A percentile compares a stretch with the other conserved stretches of the same genome.
Evolutionary conservation across 1,284 basidiomycete species (phyloP).

Genomic region (Apiotrichum brassicae): DNA sequence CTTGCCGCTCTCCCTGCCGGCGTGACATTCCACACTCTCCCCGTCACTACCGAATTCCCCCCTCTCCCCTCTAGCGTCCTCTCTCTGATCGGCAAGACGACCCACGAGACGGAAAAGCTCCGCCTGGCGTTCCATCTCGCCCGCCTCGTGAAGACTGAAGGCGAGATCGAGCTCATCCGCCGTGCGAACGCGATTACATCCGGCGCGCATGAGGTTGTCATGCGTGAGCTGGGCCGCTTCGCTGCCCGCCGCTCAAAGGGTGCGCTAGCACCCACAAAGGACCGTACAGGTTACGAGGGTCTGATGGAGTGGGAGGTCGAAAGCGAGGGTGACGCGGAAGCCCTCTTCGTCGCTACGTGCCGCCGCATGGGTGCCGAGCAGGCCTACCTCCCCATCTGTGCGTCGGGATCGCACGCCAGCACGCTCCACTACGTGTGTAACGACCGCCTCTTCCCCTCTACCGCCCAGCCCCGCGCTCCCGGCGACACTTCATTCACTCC

Average conservation of each 20-base stretch:
- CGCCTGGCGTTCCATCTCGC: constrained; percentile 67
- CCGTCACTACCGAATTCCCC: constrained; percentile 55
- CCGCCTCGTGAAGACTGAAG: constrained; percentile 65
- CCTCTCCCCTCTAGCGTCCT: constrained; percentile 57
- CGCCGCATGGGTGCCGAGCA: constrained; percentile 72
- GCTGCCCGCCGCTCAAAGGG: constrained; percentile 50
- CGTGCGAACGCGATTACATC: constrained; percentile 78
- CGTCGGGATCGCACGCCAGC: constrained; percentile 71
- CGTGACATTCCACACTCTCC: constrained; percentile 43
- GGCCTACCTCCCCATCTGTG: constrained; percentile 84
- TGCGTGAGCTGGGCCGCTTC: constrained; percentile 75
- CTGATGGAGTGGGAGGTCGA: constrained; percentile 78
- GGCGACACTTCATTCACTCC: constrained; percentile 36
- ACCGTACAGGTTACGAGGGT: constrained; percentile 54
- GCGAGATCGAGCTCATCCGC: constrained; percentile 66
- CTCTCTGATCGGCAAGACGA: constrained; percentile 39
- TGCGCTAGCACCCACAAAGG: constrained; percentile 38
- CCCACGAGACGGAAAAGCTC: constrained; percentile 54
- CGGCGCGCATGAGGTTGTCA: constrained; percentile 77
- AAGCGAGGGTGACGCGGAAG: constrained; percentile 84
- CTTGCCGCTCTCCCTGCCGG: constrained; percentile 13
- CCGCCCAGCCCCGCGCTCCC: constrained; percentile 23
- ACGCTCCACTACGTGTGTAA: constrained; percentile 78
- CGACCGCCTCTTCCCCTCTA: constrained; percentile 44
- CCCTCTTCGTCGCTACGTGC: constrained; percentile 80